Evolutionary conservation across 257 asterid species (phyloP).

Genomic region (Forsythia suspensa): DNA sequence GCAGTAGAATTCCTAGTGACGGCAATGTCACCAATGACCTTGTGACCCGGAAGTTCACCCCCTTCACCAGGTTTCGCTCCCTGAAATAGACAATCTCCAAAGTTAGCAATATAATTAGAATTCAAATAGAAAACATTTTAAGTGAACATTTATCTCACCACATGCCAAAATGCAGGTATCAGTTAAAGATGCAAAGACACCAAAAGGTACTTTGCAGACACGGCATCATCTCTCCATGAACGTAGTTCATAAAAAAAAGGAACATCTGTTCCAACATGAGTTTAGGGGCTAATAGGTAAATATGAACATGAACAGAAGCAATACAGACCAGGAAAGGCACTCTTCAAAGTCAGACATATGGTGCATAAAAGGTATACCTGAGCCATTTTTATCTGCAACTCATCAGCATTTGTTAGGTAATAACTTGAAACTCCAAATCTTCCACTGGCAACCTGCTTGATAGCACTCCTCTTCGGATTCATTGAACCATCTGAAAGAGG

Average conservation of each 20-base stretch:
- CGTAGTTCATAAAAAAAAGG: conserved; percentile 51
- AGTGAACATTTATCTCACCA: conserved; percentile 43
- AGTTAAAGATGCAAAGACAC: conserved; percentile 64
- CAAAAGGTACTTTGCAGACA: conserved; percentile 56
- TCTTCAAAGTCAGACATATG: neutral
- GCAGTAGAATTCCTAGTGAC: conserved; percentile 98
- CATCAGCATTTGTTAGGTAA: conserved; percentile 95
- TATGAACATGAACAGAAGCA: conserved; percentile 10
- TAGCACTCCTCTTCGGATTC: conserved; percentile 94
- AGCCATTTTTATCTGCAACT: conserved; percentile 96
- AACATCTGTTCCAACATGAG: conserved; percentile 34
- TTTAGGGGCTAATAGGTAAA: conserved; percentile 25
- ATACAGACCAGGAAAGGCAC: neutral
- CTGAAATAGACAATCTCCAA: conserved; percentile 44
- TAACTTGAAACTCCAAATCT: conserved; percentile 99
- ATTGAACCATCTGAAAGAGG: conserved; percentile 86
- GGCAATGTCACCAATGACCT: conserved; percentile 98
- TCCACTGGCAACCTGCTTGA: conserved; percentile 99
- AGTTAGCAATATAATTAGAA: conserved; percentile 21
- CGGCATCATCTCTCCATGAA: conserved; percentile 63
- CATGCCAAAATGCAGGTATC: conserved; percentile 51
- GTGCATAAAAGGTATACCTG: conserved; percentile 56
- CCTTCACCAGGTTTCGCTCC: conserved; percentile 99
- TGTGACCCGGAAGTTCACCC: conserved; percentile 99
- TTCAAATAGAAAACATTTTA: conserved; percentile 18